These are phyloP conservation scores for Talaromyces sp. DNA, from an alignment of 2,329 filamentous ascomycete species.

Conservation along the genomic window DNA sequence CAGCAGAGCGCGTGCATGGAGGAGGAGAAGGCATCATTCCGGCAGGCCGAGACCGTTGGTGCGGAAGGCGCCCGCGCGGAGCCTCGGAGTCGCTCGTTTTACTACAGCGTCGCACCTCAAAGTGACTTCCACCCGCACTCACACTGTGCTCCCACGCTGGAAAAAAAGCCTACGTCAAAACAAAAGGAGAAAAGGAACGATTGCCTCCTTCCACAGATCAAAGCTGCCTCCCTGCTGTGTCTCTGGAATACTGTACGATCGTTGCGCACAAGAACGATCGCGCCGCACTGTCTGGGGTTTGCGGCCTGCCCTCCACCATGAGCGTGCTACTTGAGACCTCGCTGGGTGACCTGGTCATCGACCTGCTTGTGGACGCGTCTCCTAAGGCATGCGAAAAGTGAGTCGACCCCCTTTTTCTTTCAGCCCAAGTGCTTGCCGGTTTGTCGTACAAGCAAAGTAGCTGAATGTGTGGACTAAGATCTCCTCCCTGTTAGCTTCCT, in stretches of 20 bases:
- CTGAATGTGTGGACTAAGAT: constrained; percentile 55
- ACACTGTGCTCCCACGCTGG: neutral
- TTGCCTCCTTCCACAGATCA: neutral
- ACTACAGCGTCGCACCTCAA: neutral
- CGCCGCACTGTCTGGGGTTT: neutral
- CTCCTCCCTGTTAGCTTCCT: constrained; percentile 65
- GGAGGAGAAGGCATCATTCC: constrained; percentile 2
- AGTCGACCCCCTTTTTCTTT: constrained; percentile 16
- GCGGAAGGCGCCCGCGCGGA: constrained; percentile 4
- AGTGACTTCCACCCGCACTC: neutral
- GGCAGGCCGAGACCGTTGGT: neutral
- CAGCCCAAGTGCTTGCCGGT: constrained; percentile 11
- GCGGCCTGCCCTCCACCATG: constrained; percentile 50
- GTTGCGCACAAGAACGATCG: neutral
- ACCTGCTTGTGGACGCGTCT: constrained; percentile 81
- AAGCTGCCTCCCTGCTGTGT: neutral
- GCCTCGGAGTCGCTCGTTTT: neutral
- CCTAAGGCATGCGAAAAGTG: constrained; percentile 94
- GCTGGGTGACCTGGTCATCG: constrained; percentile 88
- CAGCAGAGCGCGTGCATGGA: neutral
- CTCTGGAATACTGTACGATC: neutral
- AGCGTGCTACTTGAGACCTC: constrained; percentile 92
- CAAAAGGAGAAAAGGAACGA: neutral
- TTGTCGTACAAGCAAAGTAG: constrained; percentile 31
- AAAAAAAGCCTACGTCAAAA: neutral